These are phyloP conservation scores for Coccomyxa sp. DNA, from an alignment of 139 green algal species.

Conservation along the genomic window DNA sequence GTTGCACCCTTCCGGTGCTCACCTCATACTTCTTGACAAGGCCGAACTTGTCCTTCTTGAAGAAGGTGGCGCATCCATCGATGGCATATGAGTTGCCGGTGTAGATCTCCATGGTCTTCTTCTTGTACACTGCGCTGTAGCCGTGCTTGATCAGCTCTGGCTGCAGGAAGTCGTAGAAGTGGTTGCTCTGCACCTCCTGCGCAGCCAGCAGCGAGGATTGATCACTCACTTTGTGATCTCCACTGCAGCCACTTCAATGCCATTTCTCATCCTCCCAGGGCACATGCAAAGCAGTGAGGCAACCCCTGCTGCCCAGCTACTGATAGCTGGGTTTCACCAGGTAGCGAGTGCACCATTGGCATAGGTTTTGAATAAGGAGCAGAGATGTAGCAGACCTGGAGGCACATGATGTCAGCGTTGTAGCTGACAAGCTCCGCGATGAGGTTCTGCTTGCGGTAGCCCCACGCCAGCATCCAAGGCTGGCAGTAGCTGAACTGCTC, in stretches of 20 bases:
- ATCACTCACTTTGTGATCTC: too few species aligned
- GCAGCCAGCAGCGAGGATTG: neutral
- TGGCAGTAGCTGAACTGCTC: conserved; percentile 86
- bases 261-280: too few species aligned
- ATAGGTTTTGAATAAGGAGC: too few species aligned
- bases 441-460: conserved; percentile 91
- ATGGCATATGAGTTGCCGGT: conserved; percentile 78
- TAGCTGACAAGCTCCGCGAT: conserved; percentile 87
- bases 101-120: conserved; percentile 95
- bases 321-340: too few species aligned
- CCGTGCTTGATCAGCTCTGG: conserved; percentile 80
- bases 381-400: conserved; percentile 83
- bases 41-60: conserved; percentile 79
- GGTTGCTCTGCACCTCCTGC: conserved; percentile 5
- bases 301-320: too few species aligned
- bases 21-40: conserved; percentile 99
- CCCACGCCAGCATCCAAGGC: conserved; percentile 87
- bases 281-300: too few species aligned
- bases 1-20: too few species aligned
- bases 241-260: too few species aligned
- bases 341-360: too few species aligned
- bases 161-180: conserved; percentile 43
- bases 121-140: conserved; percentile 98
- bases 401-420: conserved; percentile 92
- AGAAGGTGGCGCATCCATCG: conserved; percentile 98